Conservation (phyloP, 2,329 filamentous ascomycete species). For the Talaromyces sp. region DNA sequence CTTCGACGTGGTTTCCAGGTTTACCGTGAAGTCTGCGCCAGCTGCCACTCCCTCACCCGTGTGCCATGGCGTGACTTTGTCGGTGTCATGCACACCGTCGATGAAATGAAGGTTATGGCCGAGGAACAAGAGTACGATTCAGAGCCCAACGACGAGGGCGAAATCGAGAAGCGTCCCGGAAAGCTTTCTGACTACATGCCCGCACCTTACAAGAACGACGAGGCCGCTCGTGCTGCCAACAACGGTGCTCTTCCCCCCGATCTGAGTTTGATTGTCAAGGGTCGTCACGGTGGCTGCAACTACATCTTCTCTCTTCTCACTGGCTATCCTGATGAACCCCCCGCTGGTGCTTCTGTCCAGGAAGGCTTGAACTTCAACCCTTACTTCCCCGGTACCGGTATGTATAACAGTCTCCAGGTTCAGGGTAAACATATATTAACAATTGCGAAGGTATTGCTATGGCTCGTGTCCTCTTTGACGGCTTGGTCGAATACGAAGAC, state of each 20-base stretch:
- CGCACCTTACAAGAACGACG: slow-evolving; percentile 95
- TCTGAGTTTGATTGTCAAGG: slow-evolving; percentile 97
- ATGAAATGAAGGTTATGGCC: slow-evolving; percentile 94
- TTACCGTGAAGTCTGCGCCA: slow-evolving; percentile 96
- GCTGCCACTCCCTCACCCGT: slow-evolving; percentile 93
- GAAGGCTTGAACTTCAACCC: slow-evolving; percentile 99
- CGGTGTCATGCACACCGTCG: slow-evolving; percentile 86
- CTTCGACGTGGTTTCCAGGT: slow-evolving; percentile 99
- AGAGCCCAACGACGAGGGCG: slow-evolving; percentile 95
- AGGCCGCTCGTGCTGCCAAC: slow-evolving; percentile 96
- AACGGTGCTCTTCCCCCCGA: slow-evolving; percentile 96
- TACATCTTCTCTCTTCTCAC: slow-evolving; percentile 98
- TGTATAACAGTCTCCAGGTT: slow-evolving; percentile 12
- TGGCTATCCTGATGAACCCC: slow-evolving; percentile 93
- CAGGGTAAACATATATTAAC: neutral
- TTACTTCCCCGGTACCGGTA: slow-evolving; percentile 96
- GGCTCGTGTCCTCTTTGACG: slow-evolving; percentile 97
- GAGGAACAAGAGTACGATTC: slow-evolving; percentile 98
- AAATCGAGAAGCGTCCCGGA: slow-evolving; percentile 96
- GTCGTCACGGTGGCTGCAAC: slow-evolving; percentile 92
- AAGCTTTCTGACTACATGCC: slow-evolving; percentile 98
- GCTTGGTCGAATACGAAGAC: slow-evolving; percentile 96
- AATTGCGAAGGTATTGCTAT: slow-evolving; percentile 67
- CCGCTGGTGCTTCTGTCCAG: slow-evolving; percentile 78
- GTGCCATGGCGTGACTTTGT: slow-evolving; percentile 91